Percentiles rank a stretch among this genome's conserved stretches.
Evolutionary conservation across 805 yeast species (phyloP).

Genomic region (Blastobotrys parvus): DNA sequence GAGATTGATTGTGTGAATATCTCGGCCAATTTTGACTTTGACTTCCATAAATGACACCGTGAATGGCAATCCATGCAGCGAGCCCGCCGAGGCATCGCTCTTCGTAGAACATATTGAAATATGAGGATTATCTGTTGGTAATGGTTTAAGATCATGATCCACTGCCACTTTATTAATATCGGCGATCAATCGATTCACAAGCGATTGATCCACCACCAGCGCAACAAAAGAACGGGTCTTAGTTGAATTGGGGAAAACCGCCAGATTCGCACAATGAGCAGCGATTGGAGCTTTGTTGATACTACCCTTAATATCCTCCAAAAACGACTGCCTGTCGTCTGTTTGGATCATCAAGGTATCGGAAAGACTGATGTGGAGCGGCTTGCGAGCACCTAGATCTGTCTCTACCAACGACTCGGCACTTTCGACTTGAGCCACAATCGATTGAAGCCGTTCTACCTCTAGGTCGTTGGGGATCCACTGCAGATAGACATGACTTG

Average conservation of each 20-base stretch:
- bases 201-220: background rate
- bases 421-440: background rate
- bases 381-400: constrained; percentile 16
- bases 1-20: constrained; percentile 6
- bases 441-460: background rate
- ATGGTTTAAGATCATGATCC: background rate
- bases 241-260: constrained; percentile 3
- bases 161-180: background rate
- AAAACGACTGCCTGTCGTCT: constrained; percentile 7
- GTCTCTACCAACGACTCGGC: constrained; percentile 14
- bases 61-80: too few species aligned
- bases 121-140: background rate
- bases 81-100: too few species aligned
- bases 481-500: constrained; percentile 22
- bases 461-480: constrained; percentile 16
- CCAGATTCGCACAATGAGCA: too few species aligned
- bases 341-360: constrained; percentile 21
- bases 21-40: constrained; percentile 13
- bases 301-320: background rate
- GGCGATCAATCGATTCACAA: too few species aligned
- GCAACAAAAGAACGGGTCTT: constrained; percentile 13
- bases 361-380: constrained; percentile 23
- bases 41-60: constrained; percentile 1
- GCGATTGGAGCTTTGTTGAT: too few species aligned
- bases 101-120: constrained; percentile 1